These are phyloP conservation scores for Alternaria sp. DNA, from an alignment of 2,329 filamentous ascomycete species.

Conservation along the genomic window DNA sequence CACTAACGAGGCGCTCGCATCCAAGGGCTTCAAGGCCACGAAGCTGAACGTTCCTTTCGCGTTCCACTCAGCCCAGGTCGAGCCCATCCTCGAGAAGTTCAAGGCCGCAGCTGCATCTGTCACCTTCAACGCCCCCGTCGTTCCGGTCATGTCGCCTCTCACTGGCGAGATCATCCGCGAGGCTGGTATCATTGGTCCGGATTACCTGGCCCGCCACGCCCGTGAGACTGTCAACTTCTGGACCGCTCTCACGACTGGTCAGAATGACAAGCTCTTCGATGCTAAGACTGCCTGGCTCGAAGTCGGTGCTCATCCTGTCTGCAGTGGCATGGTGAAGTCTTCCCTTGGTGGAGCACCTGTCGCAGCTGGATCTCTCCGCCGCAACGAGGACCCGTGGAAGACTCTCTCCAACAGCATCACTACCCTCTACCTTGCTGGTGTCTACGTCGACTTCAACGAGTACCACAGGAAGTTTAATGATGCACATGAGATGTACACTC, in stretches of 20 bases:
- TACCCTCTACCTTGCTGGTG: slow-evolving; percentile 66
- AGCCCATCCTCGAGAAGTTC: slow-evolving; percentile 67
- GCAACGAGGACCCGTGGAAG: slow-evolving; percentile 68
- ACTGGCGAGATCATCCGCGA: slow-evolving; percentile 66
- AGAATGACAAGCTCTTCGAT: slow-evolving; percentile 65
- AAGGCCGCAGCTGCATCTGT: slow-evolving; percentile 61
- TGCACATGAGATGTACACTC: slow-evolving; percentile 64
- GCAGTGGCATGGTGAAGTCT: slow-evolving; percentile 70
- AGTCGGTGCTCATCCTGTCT: slow-evolving; percentile 76
- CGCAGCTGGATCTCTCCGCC: slow-evolving; percentile 66
- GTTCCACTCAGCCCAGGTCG: slow-evolving; percentile 70
- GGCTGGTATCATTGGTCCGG: slow-evolving; percentile 62
- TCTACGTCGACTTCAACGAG: slow-evolving; percentile 73
- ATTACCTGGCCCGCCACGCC: slow-evolving; percentile 69
- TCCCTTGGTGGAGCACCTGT: slow-evolving; percentile 63
- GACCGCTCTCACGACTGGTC: slow-evolving; percentile 65
- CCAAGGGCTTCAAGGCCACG: slow-evolving; percentile 64
- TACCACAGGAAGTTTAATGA: slow-evolving; percentile 68
- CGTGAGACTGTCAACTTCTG: slow-evolving; percentile 74
- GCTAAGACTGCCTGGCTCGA: slow-evolving; percentile 75
- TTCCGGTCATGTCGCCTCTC: slow-evolving; percentile 73
- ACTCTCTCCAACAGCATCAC: slow-evolving; percentile 65
- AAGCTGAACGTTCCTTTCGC: slow-evolving; percentile 71
- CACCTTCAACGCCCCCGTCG: slow-evolving; percentile 62
- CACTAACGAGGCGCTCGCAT: slow-evolving; percentile 57